Evolutionary conservation across 257 asterid genomes (phyloP).

Genomic region (Solanum chaucha): DNA sequence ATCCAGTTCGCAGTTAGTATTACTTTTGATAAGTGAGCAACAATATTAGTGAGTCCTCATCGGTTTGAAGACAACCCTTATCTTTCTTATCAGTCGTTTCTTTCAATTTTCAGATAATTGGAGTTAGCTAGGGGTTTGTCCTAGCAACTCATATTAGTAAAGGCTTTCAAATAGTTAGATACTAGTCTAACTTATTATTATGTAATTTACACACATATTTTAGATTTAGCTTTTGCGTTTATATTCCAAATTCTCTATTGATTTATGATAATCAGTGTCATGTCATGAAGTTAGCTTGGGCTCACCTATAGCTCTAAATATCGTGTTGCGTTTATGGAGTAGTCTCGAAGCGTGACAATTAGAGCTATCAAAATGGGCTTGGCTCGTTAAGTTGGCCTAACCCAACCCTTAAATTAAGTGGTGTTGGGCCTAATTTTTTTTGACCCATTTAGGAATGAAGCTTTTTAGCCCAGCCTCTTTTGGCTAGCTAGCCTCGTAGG

Average conservation of each 20-base stretch:
- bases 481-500: neutral
- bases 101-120: no score
- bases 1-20: neutral
- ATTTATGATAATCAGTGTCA: neutral
- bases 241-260: neutral
- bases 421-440: neutral
- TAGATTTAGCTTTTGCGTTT: neutral
- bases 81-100: neutral
- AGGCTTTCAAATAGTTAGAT: neutral
- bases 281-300: neutral
- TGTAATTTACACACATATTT: neutral
- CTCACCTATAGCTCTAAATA: neutral
- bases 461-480: neutral
- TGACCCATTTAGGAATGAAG: neutral
- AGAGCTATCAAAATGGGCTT: neutral
- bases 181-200: neutral
- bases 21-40: neutral
- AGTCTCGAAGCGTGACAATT: neutral
- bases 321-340: neutral
- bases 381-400: neutral
- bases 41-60: no score
- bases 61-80: neutral
- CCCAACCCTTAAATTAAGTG: neutral
- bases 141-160: neutral
- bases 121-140: neutral